Evolutionary conservation across 1,139 yeast genomes (phyloP).

Genomic region (Suhomyces kunorum): DNA sequence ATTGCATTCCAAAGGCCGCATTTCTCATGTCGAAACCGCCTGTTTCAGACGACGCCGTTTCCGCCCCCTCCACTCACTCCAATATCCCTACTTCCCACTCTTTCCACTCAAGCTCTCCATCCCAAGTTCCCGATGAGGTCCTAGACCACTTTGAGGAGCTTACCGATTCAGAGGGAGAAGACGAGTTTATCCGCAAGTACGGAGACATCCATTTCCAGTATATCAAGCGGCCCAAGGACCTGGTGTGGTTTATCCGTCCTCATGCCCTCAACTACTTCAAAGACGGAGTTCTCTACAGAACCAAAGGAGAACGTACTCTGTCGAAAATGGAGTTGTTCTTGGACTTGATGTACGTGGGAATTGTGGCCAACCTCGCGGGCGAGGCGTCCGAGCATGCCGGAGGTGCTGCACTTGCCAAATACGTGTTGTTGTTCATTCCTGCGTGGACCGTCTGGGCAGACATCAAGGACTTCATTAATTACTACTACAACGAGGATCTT

Average conservation of each 20-base stretch:
- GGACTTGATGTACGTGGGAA: slow-evolving; percentile 66
- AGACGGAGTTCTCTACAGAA: slow-evolving; percentile 57
- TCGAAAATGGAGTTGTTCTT: slow-evolving; percentile 58
- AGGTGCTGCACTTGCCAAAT: slow-evolving; percentile 50
- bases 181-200: slow-evolving; percentile 49
- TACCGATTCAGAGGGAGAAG: slow-evolving; percentile 43
- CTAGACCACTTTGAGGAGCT: slow-evolving; percentile 15
- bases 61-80: background rate
- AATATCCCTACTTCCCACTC: background rate
- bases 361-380: slow-evolving; percentile 61
- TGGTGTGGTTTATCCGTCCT: slow-evolving; percentile 54
- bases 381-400: slow-evolving; percentile 53
- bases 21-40: too few species aligned
- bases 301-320: slow-evolving; percentile 55
- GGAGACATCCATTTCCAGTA: slow-evolving; percentile 54
- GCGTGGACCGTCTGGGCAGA: slow-evolving; percentile 68
- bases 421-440: slow-evolving; percentile 55
- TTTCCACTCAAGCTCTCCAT: background rate
- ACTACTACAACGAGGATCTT: slow-evolving; percentile 63
- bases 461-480: slow-evolving; percentile 63
- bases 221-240: slow-evolving; percentile 45
- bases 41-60: too few species aligned
- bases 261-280: slow-evolving; percentile 64
- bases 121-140: background rate
- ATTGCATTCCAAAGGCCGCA: too few species aligned